Evolutionary conservation across 768 basidiomycete genomes (phyloP).

Genomic region (Rhizopogon vulgaris): DNA sequence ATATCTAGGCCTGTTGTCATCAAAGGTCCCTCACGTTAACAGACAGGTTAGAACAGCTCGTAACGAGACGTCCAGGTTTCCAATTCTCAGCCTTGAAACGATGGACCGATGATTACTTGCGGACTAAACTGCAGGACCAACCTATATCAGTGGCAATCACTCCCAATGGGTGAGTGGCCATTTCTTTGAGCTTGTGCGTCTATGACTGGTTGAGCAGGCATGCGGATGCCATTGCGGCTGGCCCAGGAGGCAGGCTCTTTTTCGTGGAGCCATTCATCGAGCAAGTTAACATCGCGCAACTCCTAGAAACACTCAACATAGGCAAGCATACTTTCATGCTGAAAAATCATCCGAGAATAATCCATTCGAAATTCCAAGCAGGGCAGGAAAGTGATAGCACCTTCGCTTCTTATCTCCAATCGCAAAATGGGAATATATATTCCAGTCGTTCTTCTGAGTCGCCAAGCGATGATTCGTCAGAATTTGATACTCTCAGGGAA

Average conservation of each 20-base stretch:
- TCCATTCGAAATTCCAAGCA: conserved; percentile 1
- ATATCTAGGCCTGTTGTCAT: conserved; percentile 72
- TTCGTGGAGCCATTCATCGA: conserved; percentile 74
- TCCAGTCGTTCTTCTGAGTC: conserved; percentile 36
- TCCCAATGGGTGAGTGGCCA: conserved; percentile 63
- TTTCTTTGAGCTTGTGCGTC: neutral
- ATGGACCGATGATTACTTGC: conserved; percentile 68
- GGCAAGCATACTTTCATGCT: conserved; percentile 18
- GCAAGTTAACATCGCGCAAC: conserved; percentile 55
- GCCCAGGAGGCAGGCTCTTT: conserved; percentile 49
- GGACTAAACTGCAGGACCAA: conserved; percentile 44
- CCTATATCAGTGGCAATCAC: conserved; percentile 73
- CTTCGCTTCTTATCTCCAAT: conserved; percentile 71
- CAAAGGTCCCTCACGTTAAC: conserved; percentile 39
- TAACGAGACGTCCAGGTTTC: conserved; percentile 34
- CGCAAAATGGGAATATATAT: conserved; percentile 88
- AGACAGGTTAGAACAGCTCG: neutral
- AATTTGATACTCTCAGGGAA: conserved; percentile 54
- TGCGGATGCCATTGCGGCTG: conserved; percentile 66
- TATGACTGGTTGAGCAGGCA: conserved; percentile 34
- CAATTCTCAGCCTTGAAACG: conserved; percentile 37
- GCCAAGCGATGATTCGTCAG: conserved; percentile 35
- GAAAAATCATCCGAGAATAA: neutral
- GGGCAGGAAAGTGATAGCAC: conserved; percentile 8
- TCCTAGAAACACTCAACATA: conserved; percentile 40